phyloP scores from a whole-genome alignment of 805 yeast genomes.

The Candida arabinofermentans region DNA sequence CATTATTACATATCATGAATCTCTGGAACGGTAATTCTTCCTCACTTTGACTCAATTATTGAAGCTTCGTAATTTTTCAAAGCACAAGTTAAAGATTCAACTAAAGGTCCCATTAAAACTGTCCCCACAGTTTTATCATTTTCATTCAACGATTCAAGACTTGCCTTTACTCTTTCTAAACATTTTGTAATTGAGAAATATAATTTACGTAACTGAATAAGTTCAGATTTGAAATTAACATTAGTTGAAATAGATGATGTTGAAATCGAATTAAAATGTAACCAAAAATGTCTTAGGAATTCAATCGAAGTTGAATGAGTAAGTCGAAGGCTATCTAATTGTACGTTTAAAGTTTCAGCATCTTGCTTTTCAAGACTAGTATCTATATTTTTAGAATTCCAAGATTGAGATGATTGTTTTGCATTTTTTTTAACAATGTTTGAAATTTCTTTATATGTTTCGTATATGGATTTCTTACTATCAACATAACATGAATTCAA shows the following conservation, averaged over 20 bases:
- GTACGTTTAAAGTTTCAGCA: too few species aligned
- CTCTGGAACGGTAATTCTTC: neutral
- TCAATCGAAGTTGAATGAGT: slow-evolving; percentile 73
- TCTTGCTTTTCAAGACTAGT: slow-evolving; percentile 19
- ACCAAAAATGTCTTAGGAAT: slow-evolving; percentile 73
- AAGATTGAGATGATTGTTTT: slow-evolving; percentile 48
- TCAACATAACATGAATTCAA: slow-evolving; percentile 22
- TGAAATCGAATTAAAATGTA: slow-evolving; percentile 44
- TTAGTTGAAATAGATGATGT: slow-evolving; percentile 26
- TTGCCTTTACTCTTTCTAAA: slow-evolving; percentile 38
- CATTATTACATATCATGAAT: neutral
- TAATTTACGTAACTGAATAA: slow-evolving; percentile 38
- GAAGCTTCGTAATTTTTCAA: slow-evolving; percentile 42
- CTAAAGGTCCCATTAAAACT: slow-evolving; percentile 39
- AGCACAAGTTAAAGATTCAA: slow-evolving; percentile 43
- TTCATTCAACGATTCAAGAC: slow-evolving; percentile 13
- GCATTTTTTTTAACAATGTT: slow-evolving; percentile 48
- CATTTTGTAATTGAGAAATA: slow-evolving; percentile 48
- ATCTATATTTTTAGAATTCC: slow-evolving; percentile 26
- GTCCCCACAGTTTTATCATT: slow-evolving; percentile 15
- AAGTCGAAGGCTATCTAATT: slow-evolving; percentile 47
- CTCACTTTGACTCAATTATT: slow-evolving; percentile 21
- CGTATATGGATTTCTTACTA: slow-evolving; percentile 34
- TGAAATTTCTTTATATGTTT: slow-evolving; percentile 42
- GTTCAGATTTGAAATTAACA: slow-evolving; percentile 29